Evolutionary conservation across 495 filamentous ascomycete genomes (phyloP), one percentile per base, ranked within the genome.

Genomic region (Penicillium herquei): DNA sequence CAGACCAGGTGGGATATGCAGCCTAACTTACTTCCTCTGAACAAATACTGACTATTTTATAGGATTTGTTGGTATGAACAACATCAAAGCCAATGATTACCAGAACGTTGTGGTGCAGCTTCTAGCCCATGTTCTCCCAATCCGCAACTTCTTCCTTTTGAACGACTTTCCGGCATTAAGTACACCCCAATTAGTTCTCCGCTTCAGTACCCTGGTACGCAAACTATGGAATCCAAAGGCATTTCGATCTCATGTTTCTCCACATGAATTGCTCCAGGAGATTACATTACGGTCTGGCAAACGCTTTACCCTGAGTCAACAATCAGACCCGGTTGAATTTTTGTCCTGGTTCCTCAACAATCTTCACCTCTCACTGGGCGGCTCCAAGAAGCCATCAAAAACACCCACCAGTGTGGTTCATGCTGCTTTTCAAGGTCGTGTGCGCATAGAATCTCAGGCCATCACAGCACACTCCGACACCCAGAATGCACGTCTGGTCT

Each of bases 71-170:
- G 94, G 94, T 56, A 91, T 99, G 87, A 98, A 99, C 77, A 97
- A 99, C 70, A 98, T 99, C 78, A 99, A 99, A 70, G 91, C 90
- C 46, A 99, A 99, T 73, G 94, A 99, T 73, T 99, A 98, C 72
- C 80, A 98, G 61, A 99, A 99, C 66, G 93, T 96, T 7, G 84
- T 97, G 7, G 85, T 94, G n/a, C 95, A 99, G 64, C 85, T 94
- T 11, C 80, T 99, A 12, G 86, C 92, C 1, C 94, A 99, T 72
- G 90, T 96, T 18, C 71, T 85, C 6, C 94, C 95, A 1, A 79
- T 99, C 48, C 88, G 95, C 33, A 97, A 98, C 66, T 97, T 84
- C 73, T 86, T 97, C 71, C 86, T 99, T 66, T 83, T 97, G 4
- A 91, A 96, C 71, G 59, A 77, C 6, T 78, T 78, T 45, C 67